Base-by-base conservation (phyloP, 148 eudicot species). In the Rhododendron ovatum region DNA sequence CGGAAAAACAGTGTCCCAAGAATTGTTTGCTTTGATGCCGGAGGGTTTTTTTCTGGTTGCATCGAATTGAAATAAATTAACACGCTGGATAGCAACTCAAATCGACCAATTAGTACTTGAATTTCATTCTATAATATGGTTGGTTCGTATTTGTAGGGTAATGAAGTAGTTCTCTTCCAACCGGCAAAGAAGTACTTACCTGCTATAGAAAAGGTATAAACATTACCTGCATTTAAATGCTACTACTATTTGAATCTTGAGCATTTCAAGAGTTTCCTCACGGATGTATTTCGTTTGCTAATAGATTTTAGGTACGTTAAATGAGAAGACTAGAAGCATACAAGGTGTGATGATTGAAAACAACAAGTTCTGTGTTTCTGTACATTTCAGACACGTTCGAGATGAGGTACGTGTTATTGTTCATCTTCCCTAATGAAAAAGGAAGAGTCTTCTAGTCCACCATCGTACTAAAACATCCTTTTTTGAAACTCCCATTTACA, bases 361-460 rank as follows among this genome's bases (percentile, higher is more conserved):
- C 88, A 94, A 92, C 85, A 90, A 90, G 80, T 94, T 92, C 85
- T 92, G 95, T 75, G 39, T 92, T 50, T 92, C 96, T 30, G 93
- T 94, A 35, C 95, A 94, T 89, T 92, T 87, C 88, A 90, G 95
- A 86, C 90, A 88, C 39, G 93, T 91, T 28, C 80, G 65, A 17
- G 91, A 90, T 73, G 85, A 91, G 94, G 95, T 93, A 87, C 8
- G 50, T 26, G 12, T 69, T 53, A 33, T 80, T 89, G 57, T 85
- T 50, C 55, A 30, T 71, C 33, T 7, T 30, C 1, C 5, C 59
- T 37, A 30, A 15, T 33, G 15, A 17, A 39, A 7, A 69, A 30
- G 45, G 1, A 35, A 37, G 20, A 75, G 53, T 45, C 45, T 11
- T 45, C 45, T 24, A 22, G 80, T 22, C 80, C 48, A 24, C 43